phyloP scores from a whole-genome alignment of 352 stramenopile genomes.

The Phytophthora hibernalis region DNA sequence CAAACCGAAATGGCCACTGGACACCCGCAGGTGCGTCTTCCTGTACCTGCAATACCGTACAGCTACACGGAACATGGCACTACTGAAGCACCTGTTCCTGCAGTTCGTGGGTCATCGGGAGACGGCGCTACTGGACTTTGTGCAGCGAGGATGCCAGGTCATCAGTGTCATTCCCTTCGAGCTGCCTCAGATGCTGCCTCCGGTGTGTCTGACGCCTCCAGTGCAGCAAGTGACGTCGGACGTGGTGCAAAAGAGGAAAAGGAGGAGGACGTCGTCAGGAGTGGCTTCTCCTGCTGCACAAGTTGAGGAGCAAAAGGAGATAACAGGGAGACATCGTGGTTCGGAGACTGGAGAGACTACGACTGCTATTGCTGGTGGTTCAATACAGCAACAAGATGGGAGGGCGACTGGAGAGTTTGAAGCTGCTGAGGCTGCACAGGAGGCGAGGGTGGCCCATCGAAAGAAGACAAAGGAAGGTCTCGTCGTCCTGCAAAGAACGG shows the following conservation, averaged over 20 bases:
- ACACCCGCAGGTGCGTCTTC: constrained; percentile 40
- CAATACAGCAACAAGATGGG: too few relatives aligned
- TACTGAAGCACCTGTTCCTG: constrained; percentile 50
- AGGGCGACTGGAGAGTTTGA: too few relatives aligned
- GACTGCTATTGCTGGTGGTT: not conserved
- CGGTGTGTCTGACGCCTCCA: not conserved
- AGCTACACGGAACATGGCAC: constrained; percentile 47
- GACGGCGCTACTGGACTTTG: constrained; percentile 33
- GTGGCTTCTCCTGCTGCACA: not conserved
- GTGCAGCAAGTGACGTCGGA: not conserved
- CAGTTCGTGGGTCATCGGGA: constrained; percentile 44
- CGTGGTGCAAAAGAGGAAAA: not conserved
- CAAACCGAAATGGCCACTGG: constrained; percentile 36
- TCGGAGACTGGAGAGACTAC: not conserved
- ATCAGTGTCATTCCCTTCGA: constrained; percentile 52
- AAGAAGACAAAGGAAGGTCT: too few relatives aligned
- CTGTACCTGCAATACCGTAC: constrained; percentile 45
- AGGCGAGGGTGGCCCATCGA: too few relatives aligned
- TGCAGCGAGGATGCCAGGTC: constrained; percentile 30
- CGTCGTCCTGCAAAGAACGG: too few relatives aligned
- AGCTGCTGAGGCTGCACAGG: too few relatives aligned
- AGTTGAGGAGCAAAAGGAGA: not conserved
- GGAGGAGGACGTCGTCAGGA: not conserved
- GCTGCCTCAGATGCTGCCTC: constrained; percentile 11
- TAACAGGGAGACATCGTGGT: not conserved